These are phyloP conservation scores for Tripterygium wilfordii DNA, from an alignment of 177 flowering plant genomes.

Conservation along the genomic window DNA sequence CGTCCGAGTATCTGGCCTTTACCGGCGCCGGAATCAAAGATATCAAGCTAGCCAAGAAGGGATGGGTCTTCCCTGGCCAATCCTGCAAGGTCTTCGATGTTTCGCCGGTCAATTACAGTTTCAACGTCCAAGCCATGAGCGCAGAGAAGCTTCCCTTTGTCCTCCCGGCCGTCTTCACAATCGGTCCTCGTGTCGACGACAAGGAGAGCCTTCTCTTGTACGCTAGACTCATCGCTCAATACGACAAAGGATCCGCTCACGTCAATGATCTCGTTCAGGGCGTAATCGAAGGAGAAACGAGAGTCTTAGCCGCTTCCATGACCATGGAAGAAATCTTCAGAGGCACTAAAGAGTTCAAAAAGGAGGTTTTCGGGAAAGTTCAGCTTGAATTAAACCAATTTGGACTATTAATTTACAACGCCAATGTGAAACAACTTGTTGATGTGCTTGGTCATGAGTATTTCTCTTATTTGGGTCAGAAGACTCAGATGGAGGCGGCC, in stretches of 20 bases:
- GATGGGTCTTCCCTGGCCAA: conserved; percentile 22
- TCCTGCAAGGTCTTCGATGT: conserved; percentile 19
- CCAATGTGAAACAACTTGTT: conserved; percentile 30
- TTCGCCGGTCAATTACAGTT: conserved; percentile 30
- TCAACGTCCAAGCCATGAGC: conserved; percentile 33
- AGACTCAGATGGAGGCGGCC: conserved; percentile 25
- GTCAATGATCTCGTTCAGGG: conserved; percentile 32
- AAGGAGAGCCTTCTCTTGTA: conserved; percentile 9
- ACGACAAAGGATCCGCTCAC: conserved; percentile 25
- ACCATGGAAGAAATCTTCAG: conserved; percentile 33
- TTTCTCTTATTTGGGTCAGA: conserved; percentile 31
- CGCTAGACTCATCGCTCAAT: conserved; percentile 27
- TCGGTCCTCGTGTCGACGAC: conserved; percentile 28
- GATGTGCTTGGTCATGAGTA: conserved; percentile 33
- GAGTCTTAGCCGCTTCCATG: conserved; percentile 36
- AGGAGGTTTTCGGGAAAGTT: conserved; percentile 28
- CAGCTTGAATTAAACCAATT: conserved; percentile 32
- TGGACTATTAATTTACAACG: conserved; percentile 29
- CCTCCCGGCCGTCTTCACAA: conserved; percentile 34
- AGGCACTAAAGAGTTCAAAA: conserved; percentile 30
- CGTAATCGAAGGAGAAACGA: conserved; percentile 32
- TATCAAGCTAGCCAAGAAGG: conserved; percentile 23
- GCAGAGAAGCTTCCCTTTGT: conserved; percentile 34
- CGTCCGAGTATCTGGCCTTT: conserved; percentile 24
- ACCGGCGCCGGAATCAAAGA: conserved; percentile 23